Evolutionary conservation across 176 grass and related monocot species (phyloP).

Genomic region (Leersia perrieri): DNA sequence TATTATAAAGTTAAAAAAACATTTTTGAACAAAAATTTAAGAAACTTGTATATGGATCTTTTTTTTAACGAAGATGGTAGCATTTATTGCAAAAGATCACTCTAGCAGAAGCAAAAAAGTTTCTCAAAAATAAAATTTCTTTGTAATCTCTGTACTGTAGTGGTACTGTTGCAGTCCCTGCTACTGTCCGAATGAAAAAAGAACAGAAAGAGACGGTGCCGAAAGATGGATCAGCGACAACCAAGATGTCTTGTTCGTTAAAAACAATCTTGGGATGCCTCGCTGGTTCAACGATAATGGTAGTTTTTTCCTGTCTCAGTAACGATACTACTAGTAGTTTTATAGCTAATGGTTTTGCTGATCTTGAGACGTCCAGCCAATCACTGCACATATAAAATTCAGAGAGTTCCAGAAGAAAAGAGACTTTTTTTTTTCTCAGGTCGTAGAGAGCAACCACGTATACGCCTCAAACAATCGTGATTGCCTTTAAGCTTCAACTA

Average conservation of each 20-base stretch:
- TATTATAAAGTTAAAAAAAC: too few relatives aligned
- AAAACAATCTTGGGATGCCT: background rate
- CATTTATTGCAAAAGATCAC: too few relatives aligned
- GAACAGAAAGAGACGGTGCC: slow-evolving; percentile 20
- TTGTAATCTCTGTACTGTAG: background rate
- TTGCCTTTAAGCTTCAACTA: background rate
- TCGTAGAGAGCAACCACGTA: background rate
- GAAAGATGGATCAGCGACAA: slow-evolving; percentile 20
- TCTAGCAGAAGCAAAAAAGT: too few relatives aligned
- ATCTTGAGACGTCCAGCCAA: background rate
- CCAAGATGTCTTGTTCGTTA: background rate
- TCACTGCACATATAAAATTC: background rate
- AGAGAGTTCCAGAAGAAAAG: slow-evolving; percentile 28
- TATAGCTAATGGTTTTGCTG: background rate
- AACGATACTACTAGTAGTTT: background rate
- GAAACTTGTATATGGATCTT: too few relatives aligned
- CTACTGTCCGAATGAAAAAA: background rate
- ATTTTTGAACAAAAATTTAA: too few relatives aligned
- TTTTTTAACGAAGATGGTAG: too few relatives aligned
- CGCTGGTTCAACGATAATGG: slow-evolving; percentile 2
- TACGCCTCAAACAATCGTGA: background rate
- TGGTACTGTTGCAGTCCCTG: background rate
- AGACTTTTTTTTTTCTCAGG: background rate
- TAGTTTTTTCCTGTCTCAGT: background rate
- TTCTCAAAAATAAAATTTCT: too few relatives aligned